Base-by-base conservation (phyloP, 306 rosid genomes). In the Acacia crassicarpa region DNA sequence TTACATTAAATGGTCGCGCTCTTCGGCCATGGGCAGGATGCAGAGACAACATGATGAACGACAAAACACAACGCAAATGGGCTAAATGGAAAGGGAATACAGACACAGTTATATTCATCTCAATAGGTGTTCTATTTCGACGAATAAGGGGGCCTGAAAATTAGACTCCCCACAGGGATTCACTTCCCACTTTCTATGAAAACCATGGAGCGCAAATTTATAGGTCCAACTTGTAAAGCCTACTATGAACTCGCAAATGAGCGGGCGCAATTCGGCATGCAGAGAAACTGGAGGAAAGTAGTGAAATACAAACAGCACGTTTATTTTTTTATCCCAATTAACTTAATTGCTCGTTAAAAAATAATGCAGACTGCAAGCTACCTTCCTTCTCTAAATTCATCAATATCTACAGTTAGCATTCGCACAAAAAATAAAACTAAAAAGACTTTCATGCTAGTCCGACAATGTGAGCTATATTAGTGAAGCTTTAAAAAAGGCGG, bases 311-410 rank as follows among this genome's bases (percentile, higher is more conserved):
- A 22, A 20, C 20, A 33, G 66, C 46, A 20, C 62, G 27, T 27
- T 32, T 6, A 73, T 1, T 8, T 48, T 48, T 20, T 2, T 16
- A 48, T 49, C 25, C 77, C 63, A 44, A 8, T 5, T 25, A 71
- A 23, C 13, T 38, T 13, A 43, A 43, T 44, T 22, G 35, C n/a
- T 13, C 56, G 61, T 16, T 74, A 62, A 43, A 48, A 79, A 62
- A 80, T 3, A 62, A 9, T 3, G 13, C 17, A 70, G 75, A 2
- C 75, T n/a, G 54, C 8, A 22, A 43, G 38, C 49, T 3, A 43
- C 20, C 76, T 72, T 25, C 61, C 76, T 72, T 30, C 61, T 72
- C 74, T 20, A 69, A 43, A 48, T 72, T 46, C 77, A 58, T 13
- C 22, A 13, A 46, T 20, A 45, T 14, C 41, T 33, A 17, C 62